Evolutionary conservation across 2,329 filamentous ascomycete species (phyloP), one percentile per base, ranked within the genome.

Genomic region (Phyllosticta citriasiana): DNA sequence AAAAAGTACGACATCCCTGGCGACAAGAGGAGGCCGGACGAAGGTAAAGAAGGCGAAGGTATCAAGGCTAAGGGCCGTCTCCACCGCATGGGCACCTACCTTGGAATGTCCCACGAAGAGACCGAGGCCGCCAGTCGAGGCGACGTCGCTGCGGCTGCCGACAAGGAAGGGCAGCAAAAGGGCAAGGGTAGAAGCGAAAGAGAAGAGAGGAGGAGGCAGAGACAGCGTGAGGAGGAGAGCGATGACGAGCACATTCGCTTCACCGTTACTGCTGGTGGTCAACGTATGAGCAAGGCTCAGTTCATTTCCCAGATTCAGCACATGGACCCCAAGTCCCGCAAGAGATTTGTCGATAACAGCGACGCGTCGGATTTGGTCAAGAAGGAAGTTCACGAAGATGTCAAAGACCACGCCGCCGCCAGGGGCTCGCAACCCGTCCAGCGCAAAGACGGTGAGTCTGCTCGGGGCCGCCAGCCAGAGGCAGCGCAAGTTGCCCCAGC

Each of bases 1-100:
- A 92, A 92, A 77, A 87, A 89, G 61, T 92, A 91, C 70, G 86
- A 92, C 65, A 81, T 93, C 27, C 86, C 88, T 0, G 76, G 80
- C 0, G 74, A 82, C 4, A 66, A 69, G 26, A 83, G 80, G 64
- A 71, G 70, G 24, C 66, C 63, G 12, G 60, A 66, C 12, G 64
- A 69, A 27, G 67, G 69, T 27, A 67, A 64, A 53, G 66, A 62
- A 27, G 68, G 71, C 14, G 68, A 72, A 65, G 67, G 68, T 60
- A 76, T 64, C 51, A 74, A 62, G 65, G 77, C 70, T 66, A 75
- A 73, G 63, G 76, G 80, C 61, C 78, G 63, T 65, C 68, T 74
- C 72, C 78, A 71, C 63, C 78, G 66, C 69, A 80, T 72, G 86
- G 84, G 85, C 66, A 71, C 78, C 66, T 72, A 82, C 79, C 69